Evolutionary conservation across 176 grass and related monocot genomes (phyloP).

Genomic region (Phoenix dactylifera): DNA sequence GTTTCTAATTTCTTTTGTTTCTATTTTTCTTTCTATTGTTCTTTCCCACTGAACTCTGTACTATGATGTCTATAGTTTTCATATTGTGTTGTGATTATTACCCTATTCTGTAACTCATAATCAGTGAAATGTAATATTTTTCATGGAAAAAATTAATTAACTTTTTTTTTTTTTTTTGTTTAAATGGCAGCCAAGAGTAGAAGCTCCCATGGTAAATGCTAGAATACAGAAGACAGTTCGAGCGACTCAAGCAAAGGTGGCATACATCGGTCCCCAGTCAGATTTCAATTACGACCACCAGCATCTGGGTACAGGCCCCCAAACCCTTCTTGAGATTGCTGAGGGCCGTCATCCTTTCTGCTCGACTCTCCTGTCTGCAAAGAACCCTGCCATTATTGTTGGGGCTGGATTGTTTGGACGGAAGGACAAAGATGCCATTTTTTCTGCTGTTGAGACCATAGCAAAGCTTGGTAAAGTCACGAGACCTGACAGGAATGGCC

Average conservation of each 20-base stretch:
- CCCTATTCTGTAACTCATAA: no score
- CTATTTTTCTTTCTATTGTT: no score
- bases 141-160: no score
- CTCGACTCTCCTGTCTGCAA: conserved; percentile 54
- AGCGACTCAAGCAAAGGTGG: conserved; percentile 83
- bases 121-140: no score
- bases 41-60: no score
- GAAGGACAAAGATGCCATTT: conserved; percentile 64
- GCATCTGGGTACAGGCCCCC: conserved; percentile 72
- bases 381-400: conserved; percentile 88
- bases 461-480: conserved; percentile 68
- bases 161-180: no score
- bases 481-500: conserved; percentile 78
- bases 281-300: conserved; percentile 90
- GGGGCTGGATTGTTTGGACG: conserved; percentile 80
- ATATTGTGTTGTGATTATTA: no score
- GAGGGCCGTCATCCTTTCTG: conserved; percentile 81
- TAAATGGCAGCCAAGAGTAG: conserved; percentile 72
- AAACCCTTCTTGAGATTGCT: conserved; percentile 68
- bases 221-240: conserved; percentile 78
- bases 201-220: conserved; percentile 95
- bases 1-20: no score
- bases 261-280: conserved; percentile 77
- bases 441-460: conserved; percentile 57
- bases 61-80: no score